These are phyloP conservation scores for Colletotrichum sublineola DNA, from an alignment of 2,329 filamentous ascomycete species.

Conservation along the genomic window DNA sequence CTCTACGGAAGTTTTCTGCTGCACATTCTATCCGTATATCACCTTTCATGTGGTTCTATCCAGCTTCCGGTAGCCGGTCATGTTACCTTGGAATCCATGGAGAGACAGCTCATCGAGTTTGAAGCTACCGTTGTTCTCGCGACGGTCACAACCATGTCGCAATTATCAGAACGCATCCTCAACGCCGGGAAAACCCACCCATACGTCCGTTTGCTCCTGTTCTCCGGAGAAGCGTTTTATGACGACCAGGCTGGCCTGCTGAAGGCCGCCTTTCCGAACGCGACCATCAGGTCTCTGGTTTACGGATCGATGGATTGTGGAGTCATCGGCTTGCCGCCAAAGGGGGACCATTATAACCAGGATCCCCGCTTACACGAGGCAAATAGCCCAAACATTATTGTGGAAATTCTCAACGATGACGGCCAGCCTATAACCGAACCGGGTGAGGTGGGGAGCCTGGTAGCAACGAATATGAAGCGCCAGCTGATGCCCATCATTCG, in stretches of 20 bases:
- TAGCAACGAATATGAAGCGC: constrained; percentile 35
- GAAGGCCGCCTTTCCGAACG: constrained; percentile 31
- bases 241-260: constrained; percentile 30
- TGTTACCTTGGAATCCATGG: constrained; percentile 32
- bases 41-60: constrained; percentile 26
- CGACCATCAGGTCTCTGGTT: constrained; percentile 22
- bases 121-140: constrained; percentile 28
- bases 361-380: constrained; percentile 33
- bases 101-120: constrained; percentile 32
- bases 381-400: constrained; percentile 32
- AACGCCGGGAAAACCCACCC: constrained; percentile 10
- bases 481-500: constrained; percentile 37
- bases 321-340: constrained; percentile 33
- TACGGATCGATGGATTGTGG: constrained; percentile 40
- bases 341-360: constrained; percentile 19
- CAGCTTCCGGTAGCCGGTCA: constrained; percentile 33
- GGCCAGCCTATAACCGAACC: constrained; percentile 12
- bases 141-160: constrained; percentile 34
- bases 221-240: constrained; percentile 37
- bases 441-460: constrained; percentile 25
- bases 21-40: constrained; percentile 36
- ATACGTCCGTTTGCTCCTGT: constrained; percentile 28
- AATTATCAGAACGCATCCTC: constrained; percentile 27
- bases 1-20: constrained; percentile 38
- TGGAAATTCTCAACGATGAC: constrained; percentile 34